Evolutionary conservation across 2,329 filamentous ascomycete species (phyloP).

Genomic region (Cytospora piceae): DNA sequence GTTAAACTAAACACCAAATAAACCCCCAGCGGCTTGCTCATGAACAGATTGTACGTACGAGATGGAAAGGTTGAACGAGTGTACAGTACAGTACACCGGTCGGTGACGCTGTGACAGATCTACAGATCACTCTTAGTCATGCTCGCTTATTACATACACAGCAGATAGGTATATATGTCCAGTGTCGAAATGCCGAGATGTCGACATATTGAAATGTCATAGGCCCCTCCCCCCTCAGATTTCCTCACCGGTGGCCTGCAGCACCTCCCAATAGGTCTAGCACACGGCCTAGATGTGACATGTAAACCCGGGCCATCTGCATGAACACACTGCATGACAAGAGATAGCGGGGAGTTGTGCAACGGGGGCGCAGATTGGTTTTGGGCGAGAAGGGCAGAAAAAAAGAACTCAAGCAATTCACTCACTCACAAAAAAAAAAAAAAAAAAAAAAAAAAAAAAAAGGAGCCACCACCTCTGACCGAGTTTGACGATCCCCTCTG

Average conservation of each 20-base stretch:
- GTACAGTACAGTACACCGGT: no score
- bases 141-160: not conserved
- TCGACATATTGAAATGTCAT: not conserved
- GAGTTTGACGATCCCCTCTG: no score
- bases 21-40: no score
- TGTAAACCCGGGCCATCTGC: not conserved
- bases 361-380: not conserved
- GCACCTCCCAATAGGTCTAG: not conserved
- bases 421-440: not conserved
- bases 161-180: no score
- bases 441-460: no score
- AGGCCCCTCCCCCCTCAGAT: not conserved
- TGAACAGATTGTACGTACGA: no score
- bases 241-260: not conserved
- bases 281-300: not conserved
- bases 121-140: not conserved
- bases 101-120: no score
- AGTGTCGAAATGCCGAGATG: no score
- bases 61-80: no score
- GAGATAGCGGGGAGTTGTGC: not conserved
- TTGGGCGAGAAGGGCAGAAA: not conserved
- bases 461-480: no score
- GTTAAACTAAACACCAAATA: no score
- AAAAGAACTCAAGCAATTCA: not conserved
- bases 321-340: constrained; percentile 1